Base-by-base conservation (phyloP, 2,329 filamentous ascomycete species). In the Aspergillus vadensis region DNA sequence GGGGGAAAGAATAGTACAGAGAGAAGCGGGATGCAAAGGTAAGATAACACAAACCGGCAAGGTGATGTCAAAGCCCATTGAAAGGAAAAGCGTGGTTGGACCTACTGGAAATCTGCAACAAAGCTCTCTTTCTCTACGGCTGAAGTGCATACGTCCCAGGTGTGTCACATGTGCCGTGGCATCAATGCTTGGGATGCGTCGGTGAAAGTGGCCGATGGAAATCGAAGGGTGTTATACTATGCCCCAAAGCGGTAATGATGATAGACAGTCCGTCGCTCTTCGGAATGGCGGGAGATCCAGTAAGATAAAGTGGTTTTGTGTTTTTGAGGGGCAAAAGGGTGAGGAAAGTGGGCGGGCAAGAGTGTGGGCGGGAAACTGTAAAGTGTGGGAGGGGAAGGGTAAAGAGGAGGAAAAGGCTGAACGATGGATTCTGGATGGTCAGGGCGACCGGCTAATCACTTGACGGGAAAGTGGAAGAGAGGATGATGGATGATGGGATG, bases 91-190 rank as follows among this genome's bases (percentile, higher is more conserved):
- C 25, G 47, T 30, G 47, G 25, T 50, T 30, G 47, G 47, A 50
- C 47, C 47, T 50, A 50, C 47, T 50, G 47, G 47, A 50, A 50
- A 27, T 50, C 47, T 50, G 47, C 47, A 50, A 50, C 27, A 32
- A 50, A 50, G 47, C 25, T 50, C 47, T 12, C 47, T 32, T 3
- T 14, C 12, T 36, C 32, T 50, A 50, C 25, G 27, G 47, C 47
- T 27, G 47, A 32, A 32, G 47, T 50, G 47, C 47, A 50, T 50
- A 50, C 47, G 47, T 50, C 23, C 27, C 41, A 23, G 12, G 32
- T 5, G 17, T 44, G 47, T 50, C 47, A 50, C 47, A 50, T 27
- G 47, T 32, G 47, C 47, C 47, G 47, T 50, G 47, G 47, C 47
- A 50, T 50, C 47, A 50, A 50, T 25, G 17, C 25, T n/a, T n/a